Evolutionary conservation across 2,329 filamentous ascomycete genomes (phyloP).

Genomic region (Periglandula ipomoeae): DNA sequence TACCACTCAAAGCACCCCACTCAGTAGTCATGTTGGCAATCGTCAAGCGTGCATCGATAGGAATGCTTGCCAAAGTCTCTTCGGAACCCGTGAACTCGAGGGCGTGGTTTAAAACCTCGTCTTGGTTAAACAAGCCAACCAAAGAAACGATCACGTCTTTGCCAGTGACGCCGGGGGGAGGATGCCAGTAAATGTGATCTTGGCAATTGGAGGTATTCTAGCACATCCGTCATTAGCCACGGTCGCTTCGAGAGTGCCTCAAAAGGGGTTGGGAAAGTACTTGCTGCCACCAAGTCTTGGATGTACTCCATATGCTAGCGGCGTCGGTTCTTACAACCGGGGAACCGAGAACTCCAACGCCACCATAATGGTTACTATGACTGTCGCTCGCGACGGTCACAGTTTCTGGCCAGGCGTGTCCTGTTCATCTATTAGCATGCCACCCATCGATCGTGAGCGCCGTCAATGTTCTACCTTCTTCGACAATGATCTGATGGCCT

Average conservation of each 20-base stretch:
- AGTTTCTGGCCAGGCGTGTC: conserved; percentile 76
- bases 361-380: conserved; percentile 80
- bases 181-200: conserved; percentile 66
- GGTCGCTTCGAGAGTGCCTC: too few species aligned
- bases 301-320: conserved; percentile 79
- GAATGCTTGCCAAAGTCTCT: conserved; percentile 63
- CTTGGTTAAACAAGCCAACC: conserved; percentile 78
- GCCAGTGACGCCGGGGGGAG: conserved; percentile 56
- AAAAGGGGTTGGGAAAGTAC: too few species aligned
- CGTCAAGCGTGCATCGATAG: conserved; percentile 64
- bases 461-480: too few species aligned
- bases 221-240: too few species aligned
- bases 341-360: conserved; percentile 58
- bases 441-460: too few species aligned
- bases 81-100: conserved; percentile 81
- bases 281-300: too few species aligned
- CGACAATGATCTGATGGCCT: conserved; percentile 79
- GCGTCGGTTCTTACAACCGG: conserved; percentile 83
- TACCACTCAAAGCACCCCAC: conserved; percentile 51
- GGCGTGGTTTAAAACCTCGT: conserved; percentile 85
- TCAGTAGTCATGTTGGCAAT: conserved; percentile 78
- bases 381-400: conserved; percentile 69
- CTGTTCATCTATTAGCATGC: too few species aligned
- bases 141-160: conserved; percentile 93
- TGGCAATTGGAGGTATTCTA: conserved; percentile 73